A percentile compares a stretch with the other conserved stretches of the same genome.
Evolutionary conservation across 2,329 filamentous ascomycete genomes (phyloP).

Genomic region (Colletotrichum lentis): DNA sequence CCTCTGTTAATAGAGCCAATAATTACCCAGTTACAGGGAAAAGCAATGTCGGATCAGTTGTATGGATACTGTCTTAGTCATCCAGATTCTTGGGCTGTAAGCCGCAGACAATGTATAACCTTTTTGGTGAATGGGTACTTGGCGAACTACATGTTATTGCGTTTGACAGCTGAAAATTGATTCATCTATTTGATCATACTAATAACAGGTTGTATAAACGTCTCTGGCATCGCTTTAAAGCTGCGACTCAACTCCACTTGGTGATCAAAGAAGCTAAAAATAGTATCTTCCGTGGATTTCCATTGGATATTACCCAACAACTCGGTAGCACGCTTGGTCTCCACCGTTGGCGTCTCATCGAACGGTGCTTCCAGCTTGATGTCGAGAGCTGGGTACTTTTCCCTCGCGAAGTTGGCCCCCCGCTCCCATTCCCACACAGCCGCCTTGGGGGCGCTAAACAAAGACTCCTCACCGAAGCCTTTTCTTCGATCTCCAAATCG

Average conservation of each 20-base stretch:
- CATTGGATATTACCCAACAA: neutral
- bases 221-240: neutral
- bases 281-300: neutral
- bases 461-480: neutral
- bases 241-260: neutral
- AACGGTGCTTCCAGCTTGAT: neutral
- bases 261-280: neutral
- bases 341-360: neutral
- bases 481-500: neutral
- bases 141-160: too few relatives aligned
- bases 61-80: too few relatives aligned
- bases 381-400: neutral
- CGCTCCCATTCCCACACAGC: neutral
- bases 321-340: neutral
- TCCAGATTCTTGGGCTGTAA: too few relatives aligned
- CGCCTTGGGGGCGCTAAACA: neutral
- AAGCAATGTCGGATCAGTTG: too few relatives aligned
- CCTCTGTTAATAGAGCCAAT: too few relatives aligned
- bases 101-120: too few relatives aligned
- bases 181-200: too few relatives aligned
- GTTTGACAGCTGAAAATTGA: too few relatives aligned
- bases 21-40: too few relatives aligned
- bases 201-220: too few relatives aligned
- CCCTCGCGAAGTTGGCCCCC: neutral
- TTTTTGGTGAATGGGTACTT: too few relatives aligned